Evolutionary conservation across 805 yeast species (phyloP).

Genomic region (Cyberlindnera mississippiensis): DNA sequence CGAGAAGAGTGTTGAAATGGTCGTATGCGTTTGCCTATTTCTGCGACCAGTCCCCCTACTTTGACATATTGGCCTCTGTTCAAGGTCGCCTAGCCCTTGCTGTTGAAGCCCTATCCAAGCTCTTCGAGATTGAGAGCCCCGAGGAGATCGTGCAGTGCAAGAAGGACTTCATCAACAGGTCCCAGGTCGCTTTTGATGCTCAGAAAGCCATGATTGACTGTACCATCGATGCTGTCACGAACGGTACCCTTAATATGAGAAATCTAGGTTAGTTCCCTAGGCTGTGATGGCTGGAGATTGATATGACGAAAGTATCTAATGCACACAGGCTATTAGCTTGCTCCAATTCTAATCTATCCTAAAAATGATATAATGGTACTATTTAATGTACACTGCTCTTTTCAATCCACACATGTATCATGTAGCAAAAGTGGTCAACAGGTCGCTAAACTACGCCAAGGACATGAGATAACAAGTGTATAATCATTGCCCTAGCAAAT

Average conservation of each 20-base stretch:
- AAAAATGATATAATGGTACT: no score
- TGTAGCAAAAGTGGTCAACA: no score
- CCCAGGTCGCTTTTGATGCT: conserved; percentile 34
- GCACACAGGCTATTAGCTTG: no score
- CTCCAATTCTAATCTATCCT: no score
- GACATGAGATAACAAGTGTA: no score
- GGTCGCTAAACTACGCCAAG: no score
- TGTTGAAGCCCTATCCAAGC: conserved; percentile 64
- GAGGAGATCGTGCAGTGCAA: conserved; percentile 32
- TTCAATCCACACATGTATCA: no score
- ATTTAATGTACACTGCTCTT: no score
- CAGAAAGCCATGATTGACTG: conserved; percentile 34
- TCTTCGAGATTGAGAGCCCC: conserved; percentile 44
- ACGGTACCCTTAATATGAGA: conserved; percentile 5
- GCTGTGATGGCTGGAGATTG: no score
- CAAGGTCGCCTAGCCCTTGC: conserved; percentile 61
- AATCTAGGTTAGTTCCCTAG: no score
- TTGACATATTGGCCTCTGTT: conserved; percentile 64
- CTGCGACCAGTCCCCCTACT: conserved; percentile 48
- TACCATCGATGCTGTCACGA: conserved; percentile 7
- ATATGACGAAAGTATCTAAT: no score
- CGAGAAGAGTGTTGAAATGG: conserved; percentile 84
- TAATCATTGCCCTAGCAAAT: no score
- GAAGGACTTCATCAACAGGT: conserved; percentile 34
- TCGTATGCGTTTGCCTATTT: conserved; percentile 79